These are phyloP conservation scores for Casuarina equisetifolia DNA, from an alignment of 306 rosid species.

Conservation along the genomic window DNA sequence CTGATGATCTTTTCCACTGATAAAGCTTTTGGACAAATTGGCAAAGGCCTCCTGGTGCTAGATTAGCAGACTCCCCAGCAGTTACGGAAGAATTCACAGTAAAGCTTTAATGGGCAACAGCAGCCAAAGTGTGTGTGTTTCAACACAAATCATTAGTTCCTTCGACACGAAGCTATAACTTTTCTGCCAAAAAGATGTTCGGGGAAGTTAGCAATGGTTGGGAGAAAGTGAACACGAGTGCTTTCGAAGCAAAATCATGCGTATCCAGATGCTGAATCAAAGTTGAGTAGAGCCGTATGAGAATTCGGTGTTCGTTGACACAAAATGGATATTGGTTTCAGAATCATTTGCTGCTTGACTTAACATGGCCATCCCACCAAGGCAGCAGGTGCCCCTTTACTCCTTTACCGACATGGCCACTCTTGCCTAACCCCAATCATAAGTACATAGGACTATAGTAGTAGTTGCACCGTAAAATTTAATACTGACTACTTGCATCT, in stretches of 20 bases:
- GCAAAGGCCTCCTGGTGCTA: no score
- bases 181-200: background rate
- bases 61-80: no score
- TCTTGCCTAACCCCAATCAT: background rate
- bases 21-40: background rate
- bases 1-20: no score
- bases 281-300: conserved; percentile 13
- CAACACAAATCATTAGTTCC: no score
- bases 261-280: background rate
- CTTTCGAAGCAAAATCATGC: background rate
- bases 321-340: background rate
- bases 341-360: conserved; percentile 16
- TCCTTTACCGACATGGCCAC: background rate
- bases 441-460: background rate
- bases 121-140: no score
- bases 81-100: no score
- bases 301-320: conserved; percentile 3
- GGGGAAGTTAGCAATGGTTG: background rate
- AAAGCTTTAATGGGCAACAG: no score
- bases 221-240: background rate
- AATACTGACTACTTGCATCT: background rate
- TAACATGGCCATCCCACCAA: conserved; percentile 1
- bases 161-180: no score
- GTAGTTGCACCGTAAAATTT: background rate
- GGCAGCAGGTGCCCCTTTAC: conserved; percentile 16